Conservation (phyloP, 2,329 filamentous ascomycete genomes). For the Penicillium sp. region DNA sequence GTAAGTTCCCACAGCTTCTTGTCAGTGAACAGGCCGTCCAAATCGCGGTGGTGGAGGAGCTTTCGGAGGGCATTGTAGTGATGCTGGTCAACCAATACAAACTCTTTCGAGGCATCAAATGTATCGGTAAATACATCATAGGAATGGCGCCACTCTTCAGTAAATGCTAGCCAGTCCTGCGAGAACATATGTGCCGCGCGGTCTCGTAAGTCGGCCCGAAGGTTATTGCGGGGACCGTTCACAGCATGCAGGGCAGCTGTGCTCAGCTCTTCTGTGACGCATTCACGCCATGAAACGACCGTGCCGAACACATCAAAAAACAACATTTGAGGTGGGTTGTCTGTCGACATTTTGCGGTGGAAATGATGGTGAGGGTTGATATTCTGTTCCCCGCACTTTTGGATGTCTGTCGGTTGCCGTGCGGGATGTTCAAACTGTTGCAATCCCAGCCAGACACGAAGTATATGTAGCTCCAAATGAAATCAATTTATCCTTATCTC, state of each 20-base stretch:
- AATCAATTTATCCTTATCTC: background rate
- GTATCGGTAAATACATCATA: conserved; percentile 62
- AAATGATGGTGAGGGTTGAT: background rate
- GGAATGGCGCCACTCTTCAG: conserved; percentile 66
- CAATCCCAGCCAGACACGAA: background rate
- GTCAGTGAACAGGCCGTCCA: conserved; percentile 61
- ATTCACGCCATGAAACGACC: conserved; percentile 73
- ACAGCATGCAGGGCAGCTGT: conserved; percentile 51
- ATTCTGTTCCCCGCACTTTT: background rate
- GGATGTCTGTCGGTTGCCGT: background rate
- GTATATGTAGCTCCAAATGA: background rate
- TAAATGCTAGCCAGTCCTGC: conserved; percentile 63
- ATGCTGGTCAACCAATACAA: conserved; percentile 72
- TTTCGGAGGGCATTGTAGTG: conserved; percentile 62
- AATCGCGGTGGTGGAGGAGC: conserved; percentile 57
- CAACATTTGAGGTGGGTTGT: conserved; percentile 24
- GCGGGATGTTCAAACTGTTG: background rate
- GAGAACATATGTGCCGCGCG: conserved; percentile 53
- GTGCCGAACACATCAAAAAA: conserved; percentile 52
- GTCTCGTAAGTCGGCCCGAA: conserved; percentile 49
- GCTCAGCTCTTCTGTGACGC: conserved; percentile 61
- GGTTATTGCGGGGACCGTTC: conserved; percentile 45
- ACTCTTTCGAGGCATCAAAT: conserved; percentile 45
- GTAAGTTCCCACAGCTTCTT: conserved; percentile 61
- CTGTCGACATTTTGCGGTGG: conserved; percentile 24